A percentile compares a stretch with the other conserved stretches of the same genome.
phyloP scores from a whole-genome alignment of 345 rosid species.

The Nephelium lappaceum region DNA sequence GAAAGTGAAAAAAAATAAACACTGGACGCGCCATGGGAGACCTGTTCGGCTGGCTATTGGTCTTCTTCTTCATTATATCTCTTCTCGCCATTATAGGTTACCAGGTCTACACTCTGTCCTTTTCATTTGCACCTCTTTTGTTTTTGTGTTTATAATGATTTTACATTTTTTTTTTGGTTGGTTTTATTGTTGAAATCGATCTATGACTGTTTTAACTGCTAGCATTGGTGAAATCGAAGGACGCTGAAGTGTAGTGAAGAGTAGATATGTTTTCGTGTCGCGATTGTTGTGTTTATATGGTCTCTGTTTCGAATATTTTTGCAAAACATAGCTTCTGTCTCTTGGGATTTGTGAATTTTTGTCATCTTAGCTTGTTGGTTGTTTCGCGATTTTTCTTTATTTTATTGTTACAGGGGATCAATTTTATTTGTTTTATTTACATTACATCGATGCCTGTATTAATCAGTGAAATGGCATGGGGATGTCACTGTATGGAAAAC shows the following conservation, averaged over 20 bases:
- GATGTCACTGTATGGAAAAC: not conserved
- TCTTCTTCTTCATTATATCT: constrained; percentile 33
- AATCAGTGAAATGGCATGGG: not conserved
- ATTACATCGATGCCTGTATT: not conserved
- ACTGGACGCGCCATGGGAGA: constrained; percentile 26
- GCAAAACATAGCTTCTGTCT: not conserved
- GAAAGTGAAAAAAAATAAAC: not conserved
- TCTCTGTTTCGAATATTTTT: not conserved
- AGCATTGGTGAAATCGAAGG: not conserved
- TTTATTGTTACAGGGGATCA: not conserved
- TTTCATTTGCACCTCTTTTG: not conserved
- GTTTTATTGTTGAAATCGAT: not conserved
- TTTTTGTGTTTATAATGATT: not conserved
- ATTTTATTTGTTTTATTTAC: not conserved
- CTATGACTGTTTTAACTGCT: not conserved
- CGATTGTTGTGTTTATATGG: not conserved
- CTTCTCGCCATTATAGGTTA: constrained; percentile 32
- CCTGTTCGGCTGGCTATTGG: constrained; percentile 30
- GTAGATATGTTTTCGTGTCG: not conserved
- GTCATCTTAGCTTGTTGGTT: not conserved
- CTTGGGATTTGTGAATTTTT: not conserved
- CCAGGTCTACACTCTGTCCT: constrained; percentile 26
- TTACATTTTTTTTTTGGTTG: too few relatives aligned
- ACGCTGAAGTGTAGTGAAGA: not conserved
- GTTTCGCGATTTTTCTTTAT: not conserved